Evolutionary conservation across 208 protist genomes (phyloP).

Genomic region (Leptomonas seymouri): DNA sequence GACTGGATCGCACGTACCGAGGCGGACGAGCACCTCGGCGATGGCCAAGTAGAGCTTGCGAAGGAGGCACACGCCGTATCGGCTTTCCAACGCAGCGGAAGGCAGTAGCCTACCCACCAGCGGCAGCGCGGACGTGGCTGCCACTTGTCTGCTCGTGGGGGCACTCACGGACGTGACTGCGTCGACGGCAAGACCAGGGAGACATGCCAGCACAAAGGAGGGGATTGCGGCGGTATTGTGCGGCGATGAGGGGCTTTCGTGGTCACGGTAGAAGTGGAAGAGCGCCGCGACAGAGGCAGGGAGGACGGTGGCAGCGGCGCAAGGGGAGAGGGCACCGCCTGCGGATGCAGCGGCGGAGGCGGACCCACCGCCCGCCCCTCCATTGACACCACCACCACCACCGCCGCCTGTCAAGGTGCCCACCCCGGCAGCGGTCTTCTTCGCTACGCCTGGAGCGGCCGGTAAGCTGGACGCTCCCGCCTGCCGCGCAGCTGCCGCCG

Average conservation of each 20-base stretch:
- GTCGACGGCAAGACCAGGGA: constrained; percentile 24
- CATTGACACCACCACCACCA: constrained; percentile 1
- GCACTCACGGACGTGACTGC: constrained; percentile 7
- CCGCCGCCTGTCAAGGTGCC: background rate
- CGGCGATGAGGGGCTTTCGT: constrained; percentile 23
- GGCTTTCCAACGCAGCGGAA: constrained; percentile 35
- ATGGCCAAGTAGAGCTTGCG: constrained; percentile 58
- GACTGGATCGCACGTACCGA: constrained; percentile 49
- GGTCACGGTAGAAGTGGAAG: constrained; percentile 26
- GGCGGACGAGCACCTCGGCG: constrained; percentile 58
- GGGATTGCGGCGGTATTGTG: constrained; percentile 34
- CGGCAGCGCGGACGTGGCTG: background rate
- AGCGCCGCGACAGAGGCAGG: constrained; percentile 6
- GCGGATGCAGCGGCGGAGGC: background rate
- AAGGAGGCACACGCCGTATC: constrained; percentile 55
- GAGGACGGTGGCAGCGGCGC: constrained; percentile 10
- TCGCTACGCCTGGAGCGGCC: background rate
- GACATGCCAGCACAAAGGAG: constrained; percentile 29
- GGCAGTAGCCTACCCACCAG: constrained; percentile 35
- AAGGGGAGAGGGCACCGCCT: background rate
- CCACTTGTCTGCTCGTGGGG: background rate
- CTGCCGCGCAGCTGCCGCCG: background rate
- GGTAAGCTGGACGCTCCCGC: background rate
- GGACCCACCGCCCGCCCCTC: background rate
- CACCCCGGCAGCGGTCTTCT: background rate